Conservation (phyloP, 306 rosid genomes). For the Dryas drummondii region DNA sequence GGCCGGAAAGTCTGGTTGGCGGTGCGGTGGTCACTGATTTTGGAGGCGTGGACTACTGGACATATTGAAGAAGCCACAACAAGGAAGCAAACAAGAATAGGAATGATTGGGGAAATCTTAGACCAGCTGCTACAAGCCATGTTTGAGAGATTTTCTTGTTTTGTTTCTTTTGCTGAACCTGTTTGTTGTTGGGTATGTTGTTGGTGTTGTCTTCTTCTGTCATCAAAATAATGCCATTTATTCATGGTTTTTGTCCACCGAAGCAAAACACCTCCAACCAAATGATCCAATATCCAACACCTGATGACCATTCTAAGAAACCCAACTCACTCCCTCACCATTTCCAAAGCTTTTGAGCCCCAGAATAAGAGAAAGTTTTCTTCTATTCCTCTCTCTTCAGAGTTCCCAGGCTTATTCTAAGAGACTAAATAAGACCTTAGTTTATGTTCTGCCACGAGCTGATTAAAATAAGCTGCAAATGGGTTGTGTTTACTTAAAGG, state of each 20-base stretch:
- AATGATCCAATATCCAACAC: constrained; percentile 35
- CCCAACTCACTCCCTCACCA: constrained; percentile 45
- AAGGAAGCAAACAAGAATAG: constrained; percentile 54
- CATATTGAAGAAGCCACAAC: constrained; percentile 45
- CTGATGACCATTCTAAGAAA: constrained; percentile 38
- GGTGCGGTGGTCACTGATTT: constrained; percentile 25
- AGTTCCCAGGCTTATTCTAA: too few relatives aligned
- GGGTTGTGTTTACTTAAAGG: constrained; percentile 47
- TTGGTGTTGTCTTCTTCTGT: constrained; percentile 48
- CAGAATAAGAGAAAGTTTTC: constrained; percentile 14
- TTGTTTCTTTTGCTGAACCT: constrained; percentile 40
- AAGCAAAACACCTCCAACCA: constrained; percentile 35
- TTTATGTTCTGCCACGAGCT: constrained; percentile 40
- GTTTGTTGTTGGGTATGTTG: constrained; percentile 33
- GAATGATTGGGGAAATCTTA: constrained; percentile 47
- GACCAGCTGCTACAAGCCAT: constrained; percentile 71
- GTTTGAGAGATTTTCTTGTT: constrained; percentile 34
- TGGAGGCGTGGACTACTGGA: constrained; percentile 48
- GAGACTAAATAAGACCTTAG: constrained; percentile 31
- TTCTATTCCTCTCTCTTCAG: constrained; percentile 32
- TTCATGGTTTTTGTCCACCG: constrained; percentile 41
- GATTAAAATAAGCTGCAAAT: constrained; percentile 36
- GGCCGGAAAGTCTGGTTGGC: constrained; percentile 61
- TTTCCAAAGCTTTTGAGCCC: constrained; percentile 51
- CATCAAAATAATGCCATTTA: constrained; percentile 34